These are phyloP conservation scores for Rhinocladiella mackenziei DNA, from an alignment of 2,329 filamentous ascomycete genomes.

Conservation along the genomic window DNA sequence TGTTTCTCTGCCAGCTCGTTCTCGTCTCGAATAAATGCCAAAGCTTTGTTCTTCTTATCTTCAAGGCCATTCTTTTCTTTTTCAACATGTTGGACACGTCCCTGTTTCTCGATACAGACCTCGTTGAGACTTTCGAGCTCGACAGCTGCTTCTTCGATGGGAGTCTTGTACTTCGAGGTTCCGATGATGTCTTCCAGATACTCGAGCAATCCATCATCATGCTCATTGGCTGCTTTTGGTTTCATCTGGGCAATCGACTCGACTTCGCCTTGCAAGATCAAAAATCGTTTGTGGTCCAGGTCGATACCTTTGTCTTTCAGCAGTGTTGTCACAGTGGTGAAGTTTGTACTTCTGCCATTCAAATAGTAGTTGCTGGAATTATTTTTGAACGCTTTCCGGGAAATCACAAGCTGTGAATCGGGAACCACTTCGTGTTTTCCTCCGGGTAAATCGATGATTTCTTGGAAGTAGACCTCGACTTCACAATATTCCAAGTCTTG, in stretches of 20 bases:
- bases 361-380: constrained; percentile 99
- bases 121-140: constrained; percentile 93
- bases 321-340: constrained; percentile 83
- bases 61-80: constrained; percentile 92
- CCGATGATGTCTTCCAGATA: constrained; percentile 99
- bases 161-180: constrained; percentile 95
- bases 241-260: constrained; percentile 99
- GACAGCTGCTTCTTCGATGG: constrained; percentile 87
- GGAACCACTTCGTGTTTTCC: constrained; percentile 74
- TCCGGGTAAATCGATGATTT: constrained; percentile 81
- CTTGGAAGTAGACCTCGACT: constrained; percentile 93
- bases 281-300: constrained; percentile 94
- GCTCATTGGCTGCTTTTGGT: constrained; percentile 87
- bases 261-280: constrained; percentile 95
- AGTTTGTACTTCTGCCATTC: constrained; percentile 82
- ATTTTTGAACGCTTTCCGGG: constrained; percentile 91
- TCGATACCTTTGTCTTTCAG: constrained; percentile 86
- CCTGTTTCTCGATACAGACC: constrained; percentile 89
- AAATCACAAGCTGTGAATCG: constrained; percentile 80
- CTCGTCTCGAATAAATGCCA: constrained; percentile 84
- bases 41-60: constrained; percentile 92
- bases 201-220: constrained; percentile 92
- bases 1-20: constrained; percentile 90
- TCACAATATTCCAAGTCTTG: constrained; percentile 87
- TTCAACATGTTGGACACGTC: constrained; percentile 92